These are phyloP conservation scores for Calonectria naviculata DNA, from an alignment of 2,329 filamentous ascomycete genomes.

Conservation along the genomic window DNA sequence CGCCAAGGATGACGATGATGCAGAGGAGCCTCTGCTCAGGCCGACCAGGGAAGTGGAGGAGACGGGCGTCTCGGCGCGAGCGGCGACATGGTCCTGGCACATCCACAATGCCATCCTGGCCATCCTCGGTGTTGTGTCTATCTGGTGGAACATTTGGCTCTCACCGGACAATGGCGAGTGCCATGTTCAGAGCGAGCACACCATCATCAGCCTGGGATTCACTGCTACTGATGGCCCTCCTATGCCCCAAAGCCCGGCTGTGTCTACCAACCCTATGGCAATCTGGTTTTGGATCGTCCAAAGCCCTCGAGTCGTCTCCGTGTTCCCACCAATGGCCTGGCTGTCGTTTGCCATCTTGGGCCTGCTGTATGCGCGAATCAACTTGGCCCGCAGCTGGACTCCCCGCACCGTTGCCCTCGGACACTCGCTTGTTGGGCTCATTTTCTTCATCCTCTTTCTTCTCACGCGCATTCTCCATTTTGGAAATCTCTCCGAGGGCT, in stretches of 20 bases:
- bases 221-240: neutral
- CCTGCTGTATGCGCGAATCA: constrained; percentile 54
- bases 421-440: constrained; percentile 42
- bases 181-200: constrained; percentile 22
- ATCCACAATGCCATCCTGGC: constrained; percentile 51
- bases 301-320: constrained; percentile 46
- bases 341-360: constrained; percentile 58
- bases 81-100: constrained; percentile 50
- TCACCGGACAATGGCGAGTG: constrained; percentile 54
- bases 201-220: neutral
- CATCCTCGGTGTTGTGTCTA: constrained; percentile 48
- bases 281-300: constrained; percentile 55
- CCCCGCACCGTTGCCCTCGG: constrained; percentile 37
- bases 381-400: constrained; percentile 47
- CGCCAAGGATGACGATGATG: constrained; percentile 28
- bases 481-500: constrained; percentile 57
- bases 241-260: constrained; percentile 12
- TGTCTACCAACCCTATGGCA: constrained; percentile 40
- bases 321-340: constrained; percentile 59
- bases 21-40: constrained; percentile 46
- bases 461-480: constrained; percentile 53
- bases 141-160: constrained; percentile 60
- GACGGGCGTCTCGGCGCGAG: neutral
- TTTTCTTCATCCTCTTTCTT: constrained; percentile 52
- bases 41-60: constrained; percentile 6